Base-by-base conservation (phyloP, 2,329 filamentous ascomycete species). In the Trichothecium sympodiale region DNA sequence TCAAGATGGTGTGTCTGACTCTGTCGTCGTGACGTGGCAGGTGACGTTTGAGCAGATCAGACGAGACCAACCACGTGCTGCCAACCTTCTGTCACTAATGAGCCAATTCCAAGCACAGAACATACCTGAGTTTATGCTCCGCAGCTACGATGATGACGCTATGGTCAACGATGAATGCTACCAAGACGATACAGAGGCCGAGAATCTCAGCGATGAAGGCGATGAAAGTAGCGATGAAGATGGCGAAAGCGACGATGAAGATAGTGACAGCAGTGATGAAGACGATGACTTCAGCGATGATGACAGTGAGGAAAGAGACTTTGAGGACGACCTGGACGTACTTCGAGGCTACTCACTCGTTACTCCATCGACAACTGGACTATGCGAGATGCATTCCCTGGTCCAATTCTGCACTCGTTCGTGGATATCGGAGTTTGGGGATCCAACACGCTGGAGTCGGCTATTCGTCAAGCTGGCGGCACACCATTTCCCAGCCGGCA, bases 51-150 rank as follows among this genome's bases (percentile, higher is more conserved):
- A 54, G 9, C 38, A 60, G 13, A 60, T 67, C 31, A 52, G 48
- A 10, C 38, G 41, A 2, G 38, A 43, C 17, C 41, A 49, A 31
- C 48, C 36, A 5, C 50, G 50, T 4, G 65, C 64, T 6, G 52
- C 64, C 3, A 45, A 62, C n/a, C 44, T 67, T 10, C 41, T 69
- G 1, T 62, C 59, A 2, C 49, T 68, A 7, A 60, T 69, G 57
- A 64, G 62, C 48, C 60, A 63, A 39, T 68, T 62, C 42, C 54
- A 68, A 36, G 46, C 48, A 17, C 55, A 65, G 41, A 56, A 51
- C 6, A 64, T 67, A 14, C 56, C 57, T 0, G 50, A 55, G 18
- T 41, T 27, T 12, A 37, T 60, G 14, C 36, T 65, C 29, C 6
- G 6, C 20, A 25, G 6, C 6, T 25, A 25, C 20, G 20, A n/a